phyloP scores from a whole-genome alignment of 148 eudicot species.

The Rheum nobile region DNA sequence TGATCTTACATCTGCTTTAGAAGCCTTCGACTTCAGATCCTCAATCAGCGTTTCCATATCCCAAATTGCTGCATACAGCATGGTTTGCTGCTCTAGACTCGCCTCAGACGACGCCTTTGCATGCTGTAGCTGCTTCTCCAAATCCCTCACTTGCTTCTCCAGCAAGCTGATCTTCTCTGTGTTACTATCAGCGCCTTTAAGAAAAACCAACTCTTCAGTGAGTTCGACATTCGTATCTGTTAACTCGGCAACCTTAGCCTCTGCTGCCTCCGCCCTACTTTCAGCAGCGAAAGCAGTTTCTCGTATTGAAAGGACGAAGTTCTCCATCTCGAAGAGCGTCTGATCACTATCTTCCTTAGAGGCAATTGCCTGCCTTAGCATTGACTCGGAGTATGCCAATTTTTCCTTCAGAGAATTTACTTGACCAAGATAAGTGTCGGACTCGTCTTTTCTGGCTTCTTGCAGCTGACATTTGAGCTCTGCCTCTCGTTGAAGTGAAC shows the following conservation, averaged over 20 bases:
- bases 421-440: constrained; percentile 30
- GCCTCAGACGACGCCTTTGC: constrained; percentile 69
- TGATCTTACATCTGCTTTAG: constrained; percentile 47
- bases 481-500: constrained; percentile 45
- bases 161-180: constrained; percentile 58
- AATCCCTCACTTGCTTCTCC: constrained; percentile 64
- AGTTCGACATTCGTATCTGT: constrained; percentile 69
- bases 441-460: constrained; percentile 10
- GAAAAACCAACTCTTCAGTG: constrained; percentile 65
- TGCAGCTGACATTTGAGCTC: constrained; percentile 32
- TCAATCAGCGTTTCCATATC: constrained; percentile 96
- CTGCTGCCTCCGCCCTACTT: constrained; percentile 49
- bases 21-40: constrained; percentile 75
- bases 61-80: constrained; percentile 93
- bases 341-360: constrained; percentile 34
- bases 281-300: constrained; percentile 43
- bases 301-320: constrained; percentile 31
- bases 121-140: constrained; percentile 51
- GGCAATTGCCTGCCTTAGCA: constrained; percentile 24
- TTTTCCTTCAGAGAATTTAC: constrained; percentile 29
- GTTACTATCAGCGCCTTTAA: constrained; percentile 45
- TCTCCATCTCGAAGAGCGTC: constrained; percentile 41
- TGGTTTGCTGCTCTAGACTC: constrained; percentile 76
- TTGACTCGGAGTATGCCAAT: constrained; percentile 30
- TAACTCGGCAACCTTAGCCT: constrained; percentile 43